Evolutionary conservation across 2,329 filamentous ascomycete genomes (phyloP).

Genomic region (Dactylellina cionopaga): DNA sequence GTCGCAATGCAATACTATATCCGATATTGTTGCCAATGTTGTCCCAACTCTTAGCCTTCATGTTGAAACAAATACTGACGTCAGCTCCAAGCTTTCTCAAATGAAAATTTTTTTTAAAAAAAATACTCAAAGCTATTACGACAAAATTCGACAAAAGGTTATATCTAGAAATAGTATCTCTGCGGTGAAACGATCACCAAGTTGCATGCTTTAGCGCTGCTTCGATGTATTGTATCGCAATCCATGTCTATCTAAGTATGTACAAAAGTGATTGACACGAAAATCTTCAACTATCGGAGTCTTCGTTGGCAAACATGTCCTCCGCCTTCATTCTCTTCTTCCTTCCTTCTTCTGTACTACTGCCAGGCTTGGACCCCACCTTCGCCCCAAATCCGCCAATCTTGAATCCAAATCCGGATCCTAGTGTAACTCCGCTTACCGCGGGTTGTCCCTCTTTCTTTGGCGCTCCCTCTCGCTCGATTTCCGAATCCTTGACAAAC

Average conservation of each 20-base stretch:
- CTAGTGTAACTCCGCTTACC: slow-evolving; percentile 49
- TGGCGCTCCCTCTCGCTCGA: slow-evolving; percentile 55
- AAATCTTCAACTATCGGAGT: slow-evolving; percentile 58
- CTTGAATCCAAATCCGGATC: slow-evolving; percentile 56
- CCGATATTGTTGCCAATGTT: too few relatives aligned
- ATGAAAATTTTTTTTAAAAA: too few relatives aligned
- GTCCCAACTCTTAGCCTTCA: too few relatives aligned
- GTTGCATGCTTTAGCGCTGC: slow-evolving; percentile 1
- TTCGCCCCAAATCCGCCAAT: slow-evolving; percentile 50
- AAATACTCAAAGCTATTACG: too few relatives aligned
- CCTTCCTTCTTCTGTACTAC: slow-evolving; percentile 59
- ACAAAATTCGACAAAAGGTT: too few relatives aligned
- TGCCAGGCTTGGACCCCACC: slow-evolving; percentile 56
- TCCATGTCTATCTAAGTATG: background rate
- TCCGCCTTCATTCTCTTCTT: slow-evolving; percentile 77
- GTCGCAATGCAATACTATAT: background rate
- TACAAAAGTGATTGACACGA: background rate
- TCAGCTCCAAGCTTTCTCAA: background rate
- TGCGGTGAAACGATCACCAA: slow-evolving; percentile 10
- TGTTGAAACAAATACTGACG: too few relatives aligned
- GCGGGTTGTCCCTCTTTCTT: slow-evolving; percentile 53
- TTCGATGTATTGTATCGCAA: background rate
- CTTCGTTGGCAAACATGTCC: slow-evolving; percentile 87
- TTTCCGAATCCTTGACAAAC: slow-evolving; percentile 57
- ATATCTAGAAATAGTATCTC: slow-evolving; percentile 24